A percentile compares a stretch with the other conserved stretches of the same genome.
Evolutionary conservation across 169 alveolate species (phyloP).

Genomic region (Plasmodium vinckei): DNA sequence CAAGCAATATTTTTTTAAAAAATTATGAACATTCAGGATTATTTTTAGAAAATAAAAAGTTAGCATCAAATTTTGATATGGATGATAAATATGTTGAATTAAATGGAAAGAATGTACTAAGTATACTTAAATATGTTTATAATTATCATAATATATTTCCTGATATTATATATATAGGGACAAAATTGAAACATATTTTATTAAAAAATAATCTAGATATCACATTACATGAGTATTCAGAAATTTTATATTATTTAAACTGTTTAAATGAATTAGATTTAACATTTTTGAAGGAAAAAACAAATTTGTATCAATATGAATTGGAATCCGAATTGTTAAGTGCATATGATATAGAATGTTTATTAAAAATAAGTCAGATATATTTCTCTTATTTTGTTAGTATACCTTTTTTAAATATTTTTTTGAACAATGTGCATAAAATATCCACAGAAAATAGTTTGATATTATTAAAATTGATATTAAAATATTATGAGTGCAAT

Average conservation of each 20-base stretch:
- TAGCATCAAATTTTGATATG: not conserved
- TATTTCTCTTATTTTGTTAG: not conserved
- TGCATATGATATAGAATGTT: conserved; percentile 21
- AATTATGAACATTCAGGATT: conserved; percentile 37
- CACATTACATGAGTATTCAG: conserved; percentile 52
- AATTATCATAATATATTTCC: conserved; percentile 9
- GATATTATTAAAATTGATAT: not conserved
- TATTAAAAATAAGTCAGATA: conserved; percentile 25
- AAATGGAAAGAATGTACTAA: conserved; percentile 37
- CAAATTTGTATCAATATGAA: conserved; percentile 18
- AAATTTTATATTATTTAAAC: conserved; percentile 19
- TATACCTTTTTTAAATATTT: conserved; percentile 28
- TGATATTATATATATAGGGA: conserved; percentile 11
- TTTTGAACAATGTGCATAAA: conserved; percentile 33
- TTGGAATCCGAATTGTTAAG: conserved; percentile 6
- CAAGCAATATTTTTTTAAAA: not conserved
- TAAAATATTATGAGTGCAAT: conserved; percentile 22
- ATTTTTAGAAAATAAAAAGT: conserved; percentile 7
- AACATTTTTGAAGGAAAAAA: conserved; percentile 23
- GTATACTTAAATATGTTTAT: conserved; percentile 33
- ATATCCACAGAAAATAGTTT: conserved; percentile 17
- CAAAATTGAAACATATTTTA: conserved; percentile 4
- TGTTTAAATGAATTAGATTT: conserved; percentile 6
- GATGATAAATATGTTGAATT: conserved; percentile 20
- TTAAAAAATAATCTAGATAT: conserved; percentile 8